A percentile compares a stretch with the other conserved stretches of the same genome.
Conservation (phyloP, 768 basidiomycete species). For the Termitomyces sp. region DNA sequence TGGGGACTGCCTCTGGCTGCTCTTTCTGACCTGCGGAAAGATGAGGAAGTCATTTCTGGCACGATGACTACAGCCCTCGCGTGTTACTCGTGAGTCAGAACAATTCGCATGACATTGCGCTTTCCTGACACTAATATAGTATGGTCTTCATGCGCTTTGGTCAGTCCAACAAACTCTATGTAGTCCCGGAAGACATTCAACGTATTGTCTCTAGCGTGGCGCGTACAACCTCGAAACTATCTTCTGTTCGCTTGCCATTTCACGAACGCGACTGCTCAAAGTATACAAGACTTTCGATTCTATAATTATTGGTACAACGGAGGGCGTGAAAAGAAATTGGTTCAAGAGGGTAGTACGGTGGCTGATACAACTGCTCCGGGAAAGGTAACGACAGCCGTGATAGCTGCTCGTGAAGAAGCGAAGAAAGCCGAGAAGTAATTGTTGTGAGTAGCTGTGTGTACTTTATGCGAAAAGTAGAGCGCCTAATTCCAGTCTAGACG, state of each 20-base stretch:
- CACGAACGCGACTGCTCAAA: constrained; percentile 87
- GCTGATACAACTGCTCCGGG: constrained; percentile 30
- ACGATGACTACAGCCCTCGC: constrained; percentile 92
- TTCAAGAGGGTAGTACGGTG: constrained; percentile 25
- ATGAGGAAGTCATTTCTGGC: constrained; percentile 96
- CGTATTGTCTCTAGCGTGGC: constrained; percentile 64
- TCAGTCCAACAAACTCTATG: constrained; percentile 29
- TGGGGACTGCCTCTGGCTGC: constrained; percentile 98
- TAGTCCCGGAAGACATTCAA: constrained; percentile 2
- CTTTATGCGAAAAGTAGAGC: background rate
- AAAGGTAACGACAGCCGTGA: constrained; percentile 48
- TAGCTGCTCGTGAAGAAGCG: constrained; percentile 39
- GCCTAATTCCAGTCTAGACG: constrained; percentile 9
- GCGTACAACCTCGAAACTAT: constrained; percentile 94
- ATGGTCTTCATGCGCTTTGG: constrained; percentile 96
- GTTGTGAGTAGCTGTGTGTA: constrained; percentile 1
- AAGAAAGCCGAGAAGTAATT: constrained; percentile 30
- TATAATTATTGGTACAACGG: constrained; percentile 89
- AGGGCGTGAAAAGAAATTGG: constrained; percentile 73
- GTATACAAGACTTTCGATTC: constrained; percentile 81
- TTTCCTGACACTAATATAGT: constrained; percentile 25
- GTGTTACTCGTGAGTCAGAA: constrained; percentile 85
- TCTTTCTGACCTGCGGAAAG: constrained; percentile 83
- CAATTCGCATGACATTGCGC: constrained; percentile 3
- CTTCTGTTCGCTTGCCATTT: constrained; percentile 91